Conservation (phyloP, 352 stramenopile genomes). For the Stramenopiles sp. region DNA sequence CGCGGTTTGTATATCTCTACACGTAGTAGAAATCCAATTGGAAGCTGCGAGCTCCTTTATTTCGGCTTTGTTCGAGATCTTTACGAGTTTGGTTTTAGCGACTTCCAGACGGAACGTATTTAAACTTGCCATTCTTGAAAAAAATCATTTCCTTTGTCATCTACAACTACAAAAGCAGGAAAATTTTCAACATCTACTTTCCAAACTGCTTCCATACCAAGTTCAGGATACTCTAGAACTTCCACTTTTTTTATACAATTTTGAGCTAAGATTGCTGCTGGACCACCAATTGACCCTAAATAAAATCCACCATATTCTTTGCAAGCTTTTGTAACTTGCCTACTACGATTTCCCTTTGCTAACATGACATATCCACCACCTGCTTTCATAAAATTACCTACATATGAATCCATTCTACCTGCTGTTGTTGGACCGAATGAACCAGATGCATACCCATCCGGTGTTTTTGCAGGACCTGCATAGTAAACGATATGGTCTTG, state of each 20-base stretch:
- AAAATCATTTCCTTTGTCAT: constrained; percentile 68
- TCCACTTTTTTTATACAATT: constrained; percentile 70
- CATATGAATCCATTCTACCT: constrained; percentile 64
- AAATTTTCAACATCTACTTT: constrained; percentile 71
- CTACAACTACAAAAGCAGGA: constrained; percentile 66
- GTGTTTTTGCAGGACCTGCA: constrained; percentile 61
- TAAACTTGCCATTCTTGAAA: constrained; percentile 54
- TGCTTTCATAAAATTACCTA: constrained; percentile 53
- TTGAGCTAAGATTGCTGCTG: constrained; percentile 58
- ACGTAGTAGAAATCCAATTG: too few relatives aligned
- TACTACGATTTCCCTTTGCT: constrained; percentile 62
- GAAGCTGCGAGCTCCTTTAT: too few relatives aligned
- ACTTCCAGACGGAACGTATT: too few relatives aligned
- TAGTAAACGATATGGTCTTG: constrained; percentile 75
- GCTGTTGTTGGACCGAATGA: constrained; percentile 64
- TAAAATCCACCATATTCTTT: constrained; percentile 72
- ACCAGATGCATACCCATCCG: constrained; percentile 54
- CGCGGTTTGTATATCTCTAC: too few relatives aligned
- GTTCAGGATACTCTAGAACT: constrained; percentile 62
- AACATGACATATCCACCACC: constrained; percentile 57
- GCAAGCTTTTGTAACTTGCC: constrained; percentile 55
- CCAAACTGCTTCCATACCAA: constrained; percentile 72
- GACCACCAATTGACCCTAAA: constrained; percentile 58
- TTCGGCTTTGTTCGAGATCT: too few relatives aligned
- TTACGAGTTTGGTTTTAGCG: too few relatives aligned